phyloP scores from a whole-genome alignment of 192 early-diverging fungal genomes.

The Radiomyces spectabilis region DNA sequence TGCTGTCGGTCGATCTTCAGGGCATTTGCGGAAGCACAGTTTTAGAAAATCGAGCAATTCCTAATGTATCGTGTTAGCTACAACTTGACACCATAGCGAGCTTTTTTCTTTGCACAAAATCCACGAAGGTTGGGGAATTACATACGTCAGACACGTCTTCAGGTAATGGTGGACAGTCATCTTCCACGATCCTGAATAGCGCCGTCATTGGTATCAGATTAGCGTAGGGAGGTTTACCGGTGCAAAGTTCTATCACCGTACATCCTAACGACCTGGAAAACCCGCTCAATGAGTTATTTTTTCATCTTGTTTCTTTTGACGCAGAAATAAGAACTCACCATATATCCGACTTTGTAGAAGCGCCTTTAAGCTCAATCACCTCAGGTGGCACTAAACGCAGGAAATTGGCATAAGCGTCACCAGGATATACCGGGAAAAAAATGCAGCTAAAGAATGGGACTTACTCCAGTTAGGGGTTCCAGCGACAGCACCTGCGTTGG shows the following conservation, averaged over 20 bases:
- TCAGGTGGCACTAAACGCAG: slow-evolving; percentile 63
- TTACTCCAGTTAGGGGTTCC: slow-evolving; percentile 80
- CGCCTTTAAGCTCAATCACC: slow-evolving; percentile 89
- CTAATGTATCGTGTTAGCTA: no score
- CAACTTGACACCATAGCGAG: neutral
- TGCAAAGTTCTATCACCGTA: slow-evolving; percentile 88
- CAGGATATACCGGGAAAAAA: neutral
- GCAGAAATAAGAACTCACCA: no score
- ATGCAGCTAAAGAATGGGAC: neutral
- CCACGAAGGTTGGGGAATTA: neutral
- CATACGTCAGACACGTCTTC: slow-evolving; percentile 56
- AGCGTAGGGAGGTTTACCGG: slow-evolving; percentile 88
- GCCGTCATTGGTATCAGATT: slow-evolving; percentile 82
- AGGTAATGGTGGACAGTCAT: slow-evolving; percentile 84
- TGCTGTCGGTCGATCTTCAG: slow-evolving; percentile 62
- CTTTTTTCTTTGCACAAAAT: neutral
- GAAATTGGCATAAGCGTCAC: slow-evolving; percentile 1
- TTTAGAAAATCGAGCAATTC: slow-evolving; percentile 74
- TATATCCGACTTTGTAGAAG: slow-evolving; percentile 84
- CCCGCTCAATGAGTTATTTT: neutral
- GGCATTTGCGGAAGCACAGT: slow-evolving; percentile 79
- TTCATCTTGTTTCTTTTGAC: no score
- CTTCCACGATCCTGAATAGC: slow-evolving; percentile 90
- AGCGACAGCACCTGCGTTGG: slow-evolving; percentile 57
- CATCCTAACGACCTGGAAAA: slow-evolving; percentile 74